phyloP scores from a whole-genome alignment of 2,329 filamentous ascomycete genomes.

The Diaporthe helianthi region DNA sequence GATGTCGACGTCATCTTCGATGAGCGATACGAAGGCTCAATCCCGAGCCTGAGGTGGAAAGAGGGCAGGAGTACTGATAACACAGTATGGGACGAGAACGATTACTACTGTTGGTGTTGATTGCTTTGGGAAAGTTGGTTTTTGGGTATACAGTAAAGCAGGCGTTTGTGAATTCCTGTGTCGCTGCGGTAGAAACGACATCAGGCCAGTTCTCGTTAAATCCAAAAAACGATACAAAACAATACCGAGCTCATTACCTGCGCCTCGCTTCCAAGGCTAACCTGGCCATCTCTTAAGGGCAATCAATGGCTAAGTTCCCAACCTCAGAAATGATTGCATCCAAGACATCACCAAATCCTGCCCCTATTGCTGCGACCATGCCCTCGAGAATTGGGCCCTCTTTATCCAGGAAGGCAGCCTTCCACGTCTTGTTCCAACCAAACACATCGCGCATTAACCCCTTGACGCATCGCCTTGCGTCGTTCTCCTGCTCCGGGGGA shows the following conservation, averaged over 20 bases:
- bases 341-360: constrained; percentile 37
- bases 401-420: constrained; percentile 35
- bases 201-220: not conserved
- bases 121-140: not conserved
- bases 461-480: constrained; percentile 33
- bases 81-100: constrained; percentile 43
- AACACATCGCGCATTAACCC: constrained; percentile 37
- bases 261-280: not conserved
- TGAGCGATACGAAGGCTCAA: constrained; percentile 42
- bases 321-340: constrained; percentile 32
- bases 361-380: constrained; percentile 37
- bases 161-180: not conserved
- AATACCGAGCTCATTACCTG: not conserved
- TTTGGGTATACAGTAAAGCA: not conserved
- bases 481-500: constrained; percentile 30
- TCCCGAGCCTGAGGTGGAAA: constrained; percentile 48
- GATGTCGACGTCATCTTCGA: constrained; percentile 42
- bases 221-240: not conserved
- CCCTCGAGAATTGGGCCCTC: constrained; percentile 35
- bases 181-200: not conserved
- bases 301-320: not conserved
- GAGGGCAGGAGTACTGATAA: constrained; percentile 38
- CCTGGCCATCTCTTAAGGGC: not conserved
- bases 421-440: constrained; percentile 38
- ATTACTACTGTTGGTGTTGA: constrained; percentile 43